A percentile compares a stretch with the other conserved stretches of the same genome.
These are phyloP conservation scores for Collariella sp. DNA, from an alignment of 495 filamentous ascomycete genomes.

Conservation along the genomic window DNA sequence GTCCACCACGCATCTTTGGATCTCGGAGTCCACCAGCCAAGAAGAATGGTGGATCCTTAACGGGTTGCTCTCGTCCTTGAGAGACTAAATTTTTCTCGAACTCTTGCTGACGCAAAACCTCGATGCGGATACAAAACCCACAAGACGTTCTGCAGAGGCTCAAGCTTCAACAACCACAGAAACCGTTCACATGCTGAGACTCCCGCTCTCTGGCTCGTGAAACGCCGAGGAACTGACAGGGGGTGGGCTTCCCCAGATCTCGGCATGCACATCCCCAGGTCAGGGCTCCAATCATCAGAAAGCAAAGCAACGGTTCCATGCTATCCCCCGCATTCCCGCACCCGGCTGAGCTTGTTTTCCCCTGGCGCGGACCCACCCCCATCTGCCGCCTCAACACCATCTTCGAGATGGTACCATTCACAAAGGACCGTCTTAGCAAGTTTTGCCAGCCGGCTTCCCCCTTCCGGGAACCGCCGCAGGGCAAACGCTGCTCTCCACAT, in stretches of 20 bases:
- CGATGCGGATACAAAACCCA: background rate
- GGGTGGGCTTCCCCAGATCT: slow-evolving; percentile 5
- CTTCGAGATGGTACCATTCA: background rate
- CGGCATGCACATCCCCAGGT: slow-evolving; percentile 3
- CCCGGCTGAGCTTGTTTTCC: background rate
- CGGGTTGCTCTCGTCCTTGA: too few species aligned
- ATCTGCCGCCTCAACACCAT: background rate
- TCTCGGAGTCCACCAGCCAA: too few species aligned
- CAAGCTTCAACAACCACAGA: too few species aligned
- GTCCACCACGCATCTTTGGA: too few species aligned
- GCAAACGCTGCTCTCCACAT: background rate
- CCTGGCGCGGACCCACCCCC: background rate
- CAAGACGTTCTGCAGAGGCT: too few species aligned
- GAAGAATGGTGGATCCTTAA: too few species aligned
- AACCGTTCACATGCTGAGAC: slow-evolving; percentile 4
- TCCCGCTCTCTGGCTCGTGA: background rate
- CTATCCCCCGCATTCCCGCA: background rate
- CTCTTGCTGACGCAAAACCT: background rate
- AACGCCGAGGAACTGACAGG: slow-evolving; percentile 5
- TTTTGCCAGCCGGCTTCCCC: background rate
- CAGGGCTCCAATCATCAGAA: background rate
- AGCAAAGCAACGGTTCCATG: background rate
- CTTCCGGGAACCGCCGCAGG: background rate
- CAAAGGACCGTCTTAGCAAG: background rate
- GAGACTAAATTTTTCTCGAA: background rate